These are phyloP conservation scores for Neurospora africana DNA, from an alignment of 495 filamentous ascomycete species.

Conservation along the genomic window DNA sequence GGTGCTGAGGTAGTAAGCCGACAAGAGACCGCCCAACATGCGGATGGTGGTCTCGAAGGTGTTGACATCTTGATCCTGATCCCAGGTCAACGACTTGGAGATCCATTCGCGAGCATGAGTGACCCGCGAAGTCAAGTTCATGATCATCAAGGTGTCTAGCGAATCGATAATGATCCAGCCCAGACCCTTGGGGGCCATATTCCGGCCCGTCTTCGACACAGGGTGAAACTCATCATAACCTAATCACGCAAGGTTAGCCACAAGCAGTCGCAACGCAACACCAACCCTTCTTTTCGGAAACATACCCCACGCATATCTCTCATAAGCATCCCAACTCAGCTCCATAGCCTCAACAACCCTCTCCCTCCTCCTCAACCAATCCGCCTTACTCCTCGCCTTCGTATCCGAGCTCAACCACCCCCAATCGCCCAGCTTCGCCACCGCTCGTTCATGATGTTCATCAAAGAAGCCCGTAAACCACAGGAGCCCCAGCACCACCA, in stretches of 20 bases:
- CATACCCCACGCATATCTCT: slow-evolving; percentile 89
- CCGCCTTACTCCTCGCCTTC: slow-evolving; percentile 28
- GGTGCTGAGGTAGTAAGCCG: slow-evolving; percentile 85
- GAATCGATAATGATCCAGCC: slow-evolving; percentile 98
- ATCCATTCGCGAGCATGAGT: slow-evolving; percentile 86
- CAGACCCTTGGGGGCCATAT: slow-evolving; percentile 76
- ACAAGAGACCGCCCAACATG: slow-evolving; percentile 90
- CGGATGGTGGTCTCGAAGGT: slow-evolving; percentile 98
- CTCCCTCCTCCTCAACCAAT: slow-evolving; percentile 71
- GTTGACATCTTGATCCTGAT: slow-evolving; percentile 90
- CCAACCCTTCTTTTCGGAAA: slow-evolving; percentile 1
- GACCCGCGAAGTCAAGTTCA: slow-evolving; percentile 88
- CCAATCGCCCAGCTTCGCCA: slow-evolving; percentile 26
- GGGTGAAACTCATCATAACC: slow-evolving; percentile 82
- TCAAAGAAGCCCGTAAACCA: slow-evolving; percentile 51
- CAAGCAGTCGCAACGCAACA: no score
- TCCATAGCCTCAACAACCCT: slow-evolving; percentile 83
- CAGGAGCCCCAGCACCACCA: slow-evolving; percentile 41
- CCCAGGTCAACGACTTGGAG: slow-evolving; percentile 65
- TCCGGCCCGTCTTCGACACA: slow-evolving; percentile 60
- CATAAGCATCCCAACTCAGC: slow-evolving; percentile 85
- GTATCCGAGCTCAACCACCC: slow-evolving; percentile 29
- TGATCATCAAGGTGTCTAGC: slow-evolving; percentile 92
- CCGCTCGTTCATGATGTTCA: slow-evolving; percentile 19
- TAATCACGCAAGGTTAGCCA: slow-evolving; percentile 24